phyloP scores from a whole-genome alignment of 345 rosid genomes.

The Linum tenue region DNA sequence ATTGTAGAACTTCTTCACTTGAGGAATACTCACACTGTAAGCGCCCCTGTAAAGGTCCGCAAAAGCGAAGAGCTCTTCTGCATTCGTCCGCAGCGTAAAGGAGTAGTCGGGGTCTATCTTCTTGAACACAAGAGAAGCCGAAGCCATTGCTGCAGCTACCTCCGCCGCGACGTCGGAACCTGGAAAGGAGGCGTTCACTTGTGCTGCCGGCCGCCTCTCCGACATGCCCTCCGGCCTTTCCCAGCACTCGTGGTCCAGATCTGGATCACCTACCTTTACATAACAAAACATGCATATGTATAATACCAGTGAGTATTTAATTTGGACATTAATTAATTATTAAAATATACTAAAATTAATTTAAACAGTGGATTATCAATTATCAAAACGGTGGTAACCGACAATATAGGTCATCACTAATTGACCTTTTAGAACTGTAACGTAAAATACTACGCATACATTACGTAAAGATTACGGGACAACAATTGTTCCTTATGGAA shows the following conservation, averaged over 20 bases:
- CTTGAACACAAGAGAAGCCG: constrained; percentile 26
- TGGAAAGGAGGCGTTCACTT: constrained; percentile 16
- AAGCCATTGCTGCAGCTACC: constrained; percentile 26
- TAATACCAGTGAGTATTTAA: too few relatives aligned
- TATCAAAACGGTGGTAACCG: too few relatives aligned
- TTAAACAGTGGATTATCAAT: too few relatives aligned
- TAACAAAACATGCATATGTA: not conserved
- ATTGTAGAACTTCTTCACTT: constrained; percentile 15
- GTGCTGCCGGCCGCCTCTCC: constrained; percentile 10
- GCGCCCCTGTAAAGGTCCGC: constrained; percentile 19
- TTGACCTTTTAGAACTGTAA: too few relatives aligned
- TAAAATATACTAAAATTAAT: too few relatives aligned
- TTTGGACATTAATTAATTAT: too few relatives aligned
- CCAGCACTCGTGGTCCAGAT: constrained; percentile 21
- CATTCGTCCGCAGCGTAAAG: constrained; percentile 11
- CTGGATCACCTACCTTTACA: constrained; percentile 21
- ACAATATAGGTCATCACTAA: too few relatives aligned
- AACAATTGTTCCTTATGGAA: too few relatives aligned
- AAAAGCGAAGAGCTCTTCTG: constrained; percentile 18
- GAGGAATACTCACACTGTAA: constrained; percentile 22
- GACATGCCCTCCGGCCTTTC: constrained; percentile 19
- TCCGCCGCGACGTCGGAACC: constrained; percentile 25
- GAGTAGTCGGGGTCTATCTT: constrained; percentile 16
- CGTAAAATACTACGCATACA: too few relatives aligned
- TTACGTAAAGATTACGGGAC: too few relatives aligned